Conservation (phyloP, 176 grass and related monocot species). For the Triticum urartu region DNA sequence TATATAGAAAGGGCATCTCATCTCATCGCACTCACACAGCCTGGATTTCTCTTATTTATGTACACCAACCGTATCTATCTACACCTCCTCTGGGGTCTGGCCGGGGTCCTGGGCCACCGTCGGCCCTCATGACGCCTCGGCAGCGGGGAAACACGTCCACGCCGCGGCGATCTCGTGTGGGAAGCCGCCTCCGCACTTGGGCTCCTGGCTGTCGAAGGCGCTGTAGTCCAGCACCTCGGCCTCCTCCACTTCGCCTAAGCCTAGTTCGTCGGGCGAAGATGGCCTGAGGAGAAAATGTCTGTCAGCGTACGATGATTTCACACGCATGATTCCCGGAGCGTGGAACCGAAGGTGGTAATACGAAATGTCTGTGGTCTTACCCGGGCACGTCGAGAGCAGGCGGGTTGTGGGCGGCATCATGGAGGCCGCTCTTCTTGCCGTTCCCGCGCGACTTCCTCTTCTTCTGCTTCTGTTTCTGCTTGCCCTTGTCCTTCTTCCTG, state of each 20-base stretch:
- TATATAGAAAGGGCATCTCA: too few species aligned
- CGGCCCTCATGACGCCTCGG: slow-evolving; percentile 10
- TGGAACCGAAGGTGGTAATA: background rate
- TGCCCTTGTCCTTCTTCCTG: slow-evolving; percentile 39
- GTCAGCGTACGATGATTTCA: background rate
- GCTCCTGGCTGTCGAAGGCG: background rate
- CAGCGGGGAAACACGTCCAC: background rate
- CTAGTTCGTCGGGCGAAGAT: background rate
- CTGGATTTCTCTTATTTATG: slow-evolving; percentile 25
- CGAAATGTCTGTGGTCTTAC: background rate
- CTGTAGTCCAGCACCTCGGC: slow-evolving; percentile 24
- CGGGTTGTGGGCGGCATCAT: background rate
- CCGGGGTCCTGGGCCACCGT: too few species aligned
- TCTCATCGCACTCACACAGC: background rate
- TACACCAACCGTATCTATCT: slow-evolving; percentile 4
- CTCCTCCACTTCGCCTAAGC: background rate
- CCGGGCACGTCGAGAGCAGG: background rate
- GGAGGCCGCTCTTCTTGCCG: slow-evolving; percentile 3
- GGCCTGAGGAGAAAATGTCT: background rate
- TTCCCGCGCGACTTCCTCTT: slow-evolving; percentile 13
- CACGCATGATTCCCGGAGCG: background rate
- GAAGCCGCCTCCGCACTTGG: slow-evolving; percentile 11
- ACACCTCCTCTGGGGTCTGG: background rate
- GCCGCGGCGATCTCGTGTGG: background rate
- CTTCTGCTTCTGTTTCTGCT: slow-evolving; percentile 37